Conservation (phyloP, 1,139 yeast species). For the Suhomyces coccinellae region DNA sequence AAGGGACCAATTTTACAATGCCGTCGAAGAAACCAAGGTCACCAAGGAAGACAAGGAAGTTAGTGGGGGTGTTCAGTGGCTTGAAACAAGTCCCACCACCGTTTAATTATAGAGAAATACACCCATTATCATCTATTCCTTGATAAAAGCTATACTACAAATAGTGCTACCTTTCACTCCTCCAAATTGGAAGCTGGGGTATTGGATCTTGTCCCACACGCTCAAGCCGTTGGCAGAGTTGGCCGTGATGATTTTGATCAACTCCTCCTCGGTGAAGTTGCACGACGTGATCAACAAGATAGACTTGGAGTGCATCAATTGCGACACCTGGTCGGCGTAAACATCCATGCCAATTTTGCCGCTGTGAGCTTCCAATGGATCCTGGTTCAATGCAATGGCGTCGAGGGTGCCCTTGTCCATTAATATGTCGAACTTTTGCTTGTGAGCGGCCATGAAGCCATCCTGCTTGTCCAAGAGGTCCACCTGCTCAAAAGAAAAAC, state of each 20-base stretch:
- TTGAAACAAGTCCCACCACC: background rate
- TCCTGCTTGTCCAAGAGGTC: conserved; percentile 41
- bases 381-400: conserved; percentile 87
- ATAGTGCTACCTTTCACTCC: conserved; percentile 86
- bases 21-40: conserved; percentile 43
- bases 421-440: conserved; percentile 60
- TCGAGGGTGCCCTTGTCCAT: conserved; percentile 95
- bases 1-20: conserved; percentile 57
- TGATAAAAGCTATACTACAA: conserved; percentile 78
- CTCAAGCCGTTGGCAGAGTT: conserved; percentile 32
- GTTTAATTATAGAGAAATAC: background rate
- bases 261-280: conserved; percentile 83
- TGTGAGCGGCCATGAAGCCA: conserved; percentile 35
- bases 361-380: conserved; percentile 38
- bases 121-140: conserved; percentile 14
- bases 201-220: conserved; percentile 64
- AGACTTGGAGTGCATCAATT: conserved; percentile 56
- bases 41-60: conserved; percentile 4
- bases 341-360: conserved; percentile 56
- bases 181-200: conserved; percentile 85
- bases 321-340: conserved; percentile 62
- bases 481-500: conserved; percentile 46
- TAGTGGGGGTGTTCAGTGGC: conserved; percentile 7
- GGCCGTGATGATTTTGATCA: conserved; percentile 53
- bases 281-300: conserved; percentile 86